Evolutionary conservation across 768 basidiomycete genomes (phyloP), one percentile per base, ranked within the genome.

Genomic region (Paxillus rubicundulus): DNA sequence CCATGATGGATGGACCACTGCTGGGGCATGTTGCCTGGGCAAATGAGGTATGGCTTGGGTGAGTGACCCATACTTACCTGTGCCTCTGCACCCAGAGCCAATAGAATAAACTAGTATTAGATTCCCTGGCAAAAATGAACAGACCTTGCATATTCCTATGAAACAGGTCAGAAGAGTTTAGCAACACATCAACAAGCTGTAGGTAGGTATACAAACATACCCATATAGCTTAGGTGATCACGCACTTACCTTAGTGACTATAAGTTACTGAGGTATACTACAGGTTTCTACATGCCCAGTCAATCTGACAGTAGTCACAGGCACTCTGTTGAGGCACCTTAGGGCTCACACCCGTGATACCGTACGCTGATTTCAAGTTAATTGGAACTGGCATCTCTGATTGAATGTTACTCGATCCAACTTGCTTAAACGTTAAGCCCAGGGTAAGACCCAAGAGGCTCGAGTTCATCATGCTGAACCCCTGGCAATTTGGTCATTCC

Each of bases 271-370:
- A n/a, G n/a, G n/a, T n/a, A n/a, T n/a, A n/a, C n/a, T n/a, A n/a
- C n/a, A n/a, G n/a, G n/a, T n/a, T n/a, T n/a, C n/a, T n/a, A 20
- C 69, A 21, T 42, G 66, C 69, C 53, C 58, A 74, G 59, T 77
- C 66, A 47, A 80, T 77, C 54, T 77, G 67, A 51, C 72, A 84
- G 60, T 87, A 87, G 62, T 86, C 83, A 3, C 80, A 70, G 10
- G 74, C 85, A 50, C 65, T 66, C 32, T 77, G 77, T 54, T 80
- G 75, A 3, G 73, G 69, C 7, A 74, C 74, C 49, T 64, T 63
- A 1, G 80, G 73, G 45, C 73, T 77, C n/a, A 72, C 68, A 18
- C 80, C 79, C 40, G 75, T 68, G 13, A 85, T 58, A 5, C 76
- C 69, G 57, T 84, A 86, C 1, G 79, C 85, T 6, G 78, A 75